A percentile compares a stretch with the other conserved stretches of the same genome.
Conservation (phyloP, 805 yeast species). For the Starmerella sp. region DNA sequence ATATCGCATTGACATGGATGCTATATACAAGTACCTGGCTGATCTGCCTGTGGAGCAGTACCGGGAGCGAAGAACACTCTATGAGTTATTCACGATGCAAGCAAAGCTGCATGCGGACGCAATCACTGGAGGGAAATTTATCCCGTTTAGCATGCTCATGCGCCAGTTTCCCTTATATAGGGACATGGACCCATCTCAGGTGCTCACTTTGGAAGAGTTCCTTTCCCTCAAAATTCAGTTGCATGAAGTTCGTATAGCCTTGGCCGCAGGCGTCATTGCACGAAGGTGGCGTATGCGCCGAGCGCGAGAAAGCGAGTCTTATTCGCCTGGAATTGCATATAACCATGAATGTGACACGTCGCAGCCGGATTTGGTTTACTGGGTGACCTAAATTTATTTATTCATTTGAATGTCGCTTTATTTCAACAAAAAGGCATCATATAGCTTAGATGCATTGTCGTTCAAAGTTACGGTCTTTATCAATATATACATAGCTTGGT, state of each 20-base stretch:
- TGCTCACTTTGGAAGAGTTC: slow-evolving; percentile 26
- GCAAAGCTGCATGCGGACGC: slow-evolving; percentile 36
- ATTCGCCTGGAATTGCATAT: slow-evolving; percentile 9
- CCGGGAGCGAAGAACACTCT: slow-evolving; percentile 41
- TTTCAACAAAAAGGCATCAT: no score
- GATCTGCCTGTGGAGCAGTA: slow-evolving; percentile 47
- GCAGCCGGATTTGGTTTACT: slow-evolving; percentile 4
- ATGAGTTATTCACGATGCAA: slow-evolving; percentile 62
- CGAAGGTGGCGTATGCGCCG: slow-evolving; percentile 16
- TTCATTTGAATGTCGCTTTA: background rate
- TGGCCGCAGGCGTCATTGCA: slow-evolving; percentile 22
- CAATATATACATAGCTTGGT: background rate
- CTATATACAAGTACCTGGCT: slow-evolving; percentile 41
- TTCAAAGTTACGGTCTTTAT: background rate
- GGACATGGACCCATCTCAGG: slow-evolving; percentile 58
- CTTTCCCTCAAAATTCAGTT: slow-evolving; percentile 25
- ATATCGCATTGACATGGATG: slow-evolving; percentile 41
- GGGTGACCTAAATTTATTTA: slow-evolving; percentile 6
- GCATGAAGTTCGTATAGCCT: slow-evolving; percentile 21
- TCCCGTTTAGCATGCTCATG: slow-evolving; percentile 53
- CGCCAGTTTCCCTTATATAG: slow-evolving; percentile 65
- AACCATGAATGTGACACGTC: slow-evolving; percentile 2
- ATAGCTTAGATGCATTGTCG: no score
- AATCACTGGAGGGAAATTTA: slow-evolving; percentile 36
- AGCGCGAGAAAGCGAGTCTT: background rate